Evolutionary conservation across 352 stramenopile genomes (phyloP), one percentile per base, ranked within the genome.

Genomic region (Phytophthora cryptogea): DNA sequence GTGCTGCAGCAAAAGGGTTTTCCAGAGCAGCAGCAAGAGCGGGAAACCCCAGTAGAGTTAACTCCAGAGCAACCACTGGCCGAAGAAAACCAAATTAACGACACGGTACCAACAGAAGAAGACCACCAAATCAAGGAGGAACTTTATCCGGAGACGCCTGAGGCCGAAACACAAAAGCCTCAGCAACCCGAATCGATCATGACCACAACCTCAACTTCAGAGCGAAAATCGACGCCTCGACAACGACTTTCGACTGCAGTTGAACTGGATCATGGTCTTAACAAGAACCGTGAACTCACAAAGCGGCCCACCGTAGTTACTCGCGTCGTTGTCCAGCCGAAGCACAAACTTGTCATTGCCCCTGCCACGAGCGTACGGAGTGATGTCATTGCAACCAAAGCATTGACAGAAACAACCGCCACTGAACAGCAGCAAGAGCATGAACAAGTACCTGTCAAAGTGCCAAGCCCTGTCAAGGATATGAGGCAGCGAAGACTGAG

Each of bases 231-330:
- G 16, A 88, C 77, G 10, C 77, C 79, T 20, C 71, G 82, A 8
- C 62, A 67, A 61, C 73, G 82, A 1, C 72, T 89, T 32, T 83
- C 77, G 1, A 66, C 69, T 14, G 79, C 79, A 1, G 55, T 86
- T 43, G 60, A 84, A 23, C 70, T 90, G 31, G 81, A 84, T 54
- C 56, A 74, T 32, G 61, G 68, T 2, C 20, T 89, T 17, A 84
- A 79, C 43, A 57, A 55, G 33, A 66, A 28, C 14, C 53, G 8
- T 10, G 39, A 66, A 17, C 13, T 28, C 2, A 23, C 28, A 56
- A 67, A 63, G 37, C 62, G 40, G 28, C 44, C 33, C 27, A 59
- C 58, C 4, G 27, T 37, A 11, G 53, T 52, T 39, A 72, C 20
- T 8, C 46, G 17, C 9, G 45, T 55, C 9, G 33, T 41, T 43